Conservation (phyloP, 441 rosid species). For the Bocquillonia castaneifolia region DNA sequence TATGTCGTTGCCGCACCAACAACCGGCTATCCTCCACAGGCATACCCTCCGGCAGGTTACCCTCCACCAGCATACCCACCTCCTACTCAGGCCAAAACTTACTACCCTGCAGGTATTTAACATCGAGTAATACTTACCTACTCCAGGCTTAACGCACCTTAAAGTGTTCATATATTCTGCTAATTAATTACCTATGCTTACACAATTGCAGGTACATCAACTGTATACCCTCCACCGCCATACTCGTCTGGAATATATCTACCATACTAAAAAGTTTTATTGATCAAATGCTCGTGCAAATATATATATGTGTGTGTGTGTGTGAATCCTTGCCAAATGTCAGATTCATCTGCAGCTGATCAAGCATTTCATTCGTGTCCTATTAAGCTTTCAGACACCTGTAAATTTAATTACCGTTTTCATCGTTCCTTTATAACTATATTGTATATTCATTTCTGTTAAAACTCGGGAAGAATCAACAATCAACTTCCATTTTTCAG, state of each 20-base stretch:
- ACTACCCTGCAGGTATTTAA: slow-evolving; percentile 36
- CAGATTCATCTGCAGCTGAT: neutral
- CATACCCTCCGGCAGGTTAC: slow-evolving; percentile 25
- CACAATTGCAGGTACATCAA: slow-evolving; percentile 21
- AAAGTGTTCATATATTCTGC: neutral
- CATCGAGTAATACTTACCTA: neutral
- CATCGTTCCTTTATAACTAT: neutral
- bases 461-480: no score
- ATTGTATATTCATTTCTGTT: no score
- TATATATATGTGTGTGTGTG: neutral
- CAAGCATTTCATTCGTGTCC: neutral
- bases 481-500: neutral
- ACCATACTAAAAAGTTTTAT: slow-evolving; percentile 39
- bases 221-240: slow-evolving; percentile 11
- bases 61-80: slow-evolving; percentile 27
- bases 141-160: neutral
- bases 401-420: neutral
- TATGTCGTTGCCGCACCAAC: slow-evolving; percentile 19
- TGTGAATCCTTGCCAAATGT: neutral
- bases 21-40: slow-evolving; percentile 24
- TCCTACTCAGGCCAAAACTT: slow-evolving; percentile 19
- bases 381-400: neutral
- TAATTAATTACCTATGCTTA: neutral
- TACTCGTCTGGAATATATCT: slow-evolving; percentile 28
- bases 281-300: slow-evolving; percentile 18